phyloP scores from a whole-genome alignment of 2,329 filamentous ascomycete genomes.

The Fusarium sacchari region DNA sequence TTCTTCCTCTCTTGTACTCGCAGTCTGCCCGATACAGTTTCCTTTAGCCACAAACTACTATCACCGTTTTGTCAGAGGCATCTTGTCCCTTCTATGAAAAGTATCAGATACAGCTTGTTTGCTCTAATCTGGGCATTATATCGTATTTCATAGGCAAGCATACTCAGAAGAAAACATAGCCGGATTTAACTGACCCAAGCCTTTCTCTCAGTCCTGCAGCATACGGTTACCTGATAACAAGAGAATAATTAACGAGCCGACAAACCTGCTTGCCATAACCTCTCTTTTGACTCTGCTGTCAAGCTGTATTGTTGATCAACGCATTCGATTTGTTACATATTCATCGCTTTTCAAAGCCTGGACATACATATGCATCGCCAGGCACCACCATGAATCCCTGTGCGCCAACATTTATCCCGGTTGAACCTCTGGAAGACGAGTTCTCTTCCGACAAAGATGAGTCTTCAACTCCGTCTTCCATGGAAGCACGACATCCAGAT shows the following conservation, averaged over 20 bases:
- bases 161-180: neutral
- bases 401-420: constrained; percentile 43
- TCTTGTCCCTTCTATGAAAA: neutral
- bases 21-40: neutral
- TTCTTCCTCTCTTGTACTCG: neutral
- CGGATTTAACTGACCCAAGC: neutral
- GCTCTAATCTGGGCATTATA: neutral
- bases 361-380: neutral
- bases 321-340: neutral
- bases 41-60: neutral
- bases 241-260: neutral
- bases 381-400: constrained; percentile 43
- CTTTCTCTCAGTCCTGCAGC: neutral
- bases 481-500: neutral
- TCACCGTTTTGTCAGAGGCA: neutral
- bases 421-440: constrained; percentile 1
- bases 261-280: neutral
- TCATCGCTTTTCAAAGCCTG: neutral
- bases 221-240: neutral
- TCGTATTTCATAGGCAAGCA: neutral
- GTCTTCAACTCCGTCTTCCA: neutral
- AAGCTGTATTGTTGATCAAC: neutral
- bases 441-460: neutral
- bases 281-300: neutral
- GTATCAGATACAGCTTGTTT: neutral